Conservation (phyloP, 805 yeast species). For the Candida caryicola region DNA sequence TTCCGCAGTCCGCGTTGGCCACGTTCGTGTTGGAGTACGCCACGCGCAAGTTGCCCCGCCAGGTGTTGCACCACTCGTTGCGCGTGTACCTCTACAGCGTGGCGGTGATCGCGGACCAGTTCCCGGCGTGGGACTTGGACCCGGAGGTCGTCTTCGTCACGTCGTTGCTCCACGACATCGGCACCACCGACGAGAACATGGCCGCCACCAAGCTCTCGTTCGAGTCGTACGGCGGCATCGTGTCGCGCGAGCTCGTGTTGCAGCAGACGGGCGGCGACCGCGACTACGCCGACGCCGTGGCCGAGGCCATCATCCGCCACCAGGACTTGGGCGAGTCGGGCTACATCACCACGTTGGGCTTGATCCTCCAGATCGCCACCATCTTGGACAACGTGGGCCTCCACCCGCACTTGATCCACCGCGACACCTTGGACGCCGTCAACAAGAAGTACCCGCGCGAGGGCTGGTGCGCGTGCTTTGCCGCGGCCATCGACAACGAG, state of each 20-base stretch:
- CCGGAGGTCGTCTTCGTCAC: constrained; percentile 28
- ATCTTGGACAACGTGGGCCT: constrained; percentile 33
- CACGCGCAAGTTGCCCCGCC: constrained; percentile 16
- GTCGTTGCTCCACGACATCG: constrained; percentile 33
- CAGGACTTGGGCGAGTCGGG: constrained; percentile 34
- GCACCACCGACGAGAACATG: constrained; percentile 32
- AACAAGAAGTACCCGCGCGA: constrained; percentile 23
- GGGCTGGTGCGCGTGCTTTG: constrained; percentile 32
- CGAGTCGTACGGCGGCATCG: constrained; percentile 32
- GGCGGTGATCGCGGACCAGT: constrained; percentile 31
- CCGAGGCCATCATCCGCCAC: constrained; percentile 35
- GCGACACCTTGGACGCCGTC: constrained; percentile 24
- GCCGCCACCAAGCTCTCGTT: constrained; percentile 31
- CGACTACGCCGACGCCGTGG: constrained; percentile 33
- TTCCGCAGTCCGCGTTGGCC: constrained; percentile 20
- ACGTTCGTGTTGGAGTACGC: constrained; percentile 22
- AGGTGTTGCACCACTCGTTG: constrained; percentile 28
- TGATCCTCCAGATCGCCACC: constrained; percentile 31
- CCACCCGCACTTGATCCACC: constrained; percentile 25
- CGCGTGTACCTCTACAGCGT: constrained; percentile 29
- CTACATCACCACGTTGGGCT: constrained; percentile 30
- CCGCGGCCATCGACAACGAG: constrained; percentile 29
- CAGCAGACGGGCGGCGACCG: constrained; percentile 19
- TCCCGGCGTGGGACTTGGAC: constrained; percentile 30
- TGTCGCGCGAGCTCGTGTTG: constrained; percentile 24